Conservation (phyloP, 306 rosid genomes). For the Acacia confusa region DNA sequence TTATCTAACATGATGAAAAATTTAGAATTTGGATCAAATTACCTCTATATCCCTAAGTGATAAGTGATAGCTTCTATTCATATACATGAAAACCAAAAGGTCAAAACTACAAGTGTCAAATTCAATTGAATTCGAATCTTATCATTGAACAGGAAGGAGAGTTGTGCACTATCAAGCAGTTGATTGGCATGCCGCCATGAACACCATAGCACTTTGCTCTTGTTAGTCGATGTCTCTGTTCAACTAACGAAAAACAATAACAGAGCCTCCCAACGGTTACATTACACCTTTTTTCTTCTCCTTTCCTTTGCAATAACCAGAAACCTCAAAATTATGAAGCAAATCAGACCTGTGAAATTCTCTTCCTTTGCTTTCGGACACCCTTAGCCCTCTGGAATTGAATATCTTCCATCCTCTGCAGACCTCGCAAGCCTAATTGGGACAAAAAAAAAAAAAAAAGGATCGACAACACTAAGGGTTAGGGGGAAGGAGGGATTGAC, state of each 20-base stretch:
- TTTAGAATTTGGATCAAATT: no score
- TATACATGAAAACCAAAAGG: neutral
- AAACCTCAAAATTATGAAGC: conserved; percentile 19
- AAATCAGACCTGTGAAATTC: conserved; percentile 56
- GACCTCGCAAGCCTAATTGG: conserved; percentile 40
- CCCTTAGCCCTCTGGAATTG: neutral
- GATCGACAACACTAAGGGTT: conserved; percentile 16
- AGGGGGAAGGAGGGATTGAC: no score
- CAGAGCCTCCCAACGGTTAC: conserved; percentile 48
- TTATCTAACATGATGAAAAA: no score
- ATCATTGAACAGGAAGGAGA: neutral
- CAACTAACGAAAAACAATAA: conserved; percentile 37
- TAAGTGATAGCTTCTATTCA: no score
- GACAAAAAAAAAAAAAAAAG: neutral
- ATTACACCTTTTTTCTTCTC: conserved; percentile 38
- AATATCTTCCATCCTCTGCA: conserved; percentile 39
- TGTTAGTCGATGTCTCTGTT: conserved; percentile 2
- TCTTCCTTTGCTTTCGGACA: conserved; percentile 52
- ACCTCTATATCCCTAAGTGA: no score
- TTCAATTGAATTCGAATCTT: neutral
- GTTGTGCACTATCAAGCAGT: conserved; percentile 25
- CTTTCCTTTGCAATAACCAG: conserved; percentile 16
- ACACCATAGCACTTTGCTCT: neutral
- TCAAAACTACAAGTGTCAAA: no score
- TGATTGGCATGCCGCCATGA: conserved; percentile 11